phyloP scores from a whole-genome alignment of 768 basidiomycete species.

The Pisolithus orientalis region DNA sequence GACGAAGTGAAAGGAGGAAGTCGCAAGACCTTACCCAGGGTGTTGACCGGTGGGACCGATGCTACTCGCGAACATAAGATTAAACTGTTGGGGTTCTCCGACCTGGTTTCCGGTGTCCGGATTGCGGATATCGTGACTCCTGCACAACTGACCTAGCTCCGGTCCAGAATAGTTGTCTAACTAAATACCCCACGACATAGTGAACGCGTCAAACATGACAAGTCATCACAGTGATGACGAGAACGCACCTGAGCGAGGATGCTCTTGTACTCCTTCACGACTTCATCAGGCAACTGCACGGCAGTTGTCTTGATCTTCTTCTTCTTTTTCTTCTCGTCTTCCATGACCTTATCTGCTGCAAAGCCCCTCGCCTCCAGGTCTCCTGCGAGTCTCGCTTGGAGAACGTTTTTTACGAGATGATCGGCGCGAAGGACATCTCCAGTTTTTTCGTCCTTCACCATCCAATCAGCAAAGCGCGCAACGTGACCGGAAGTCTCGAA shows the following conservation, averaged over 20 bases:
- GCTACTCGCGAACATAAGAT: constrained; percentile 96
- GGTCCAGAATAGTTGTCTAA: constrained; percentile 87
- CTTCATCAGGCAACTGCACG: constrained; percentile 67
- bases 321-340: constrained; percentile 46
- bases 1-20: not conserved
- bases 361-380: constrained; percentile 84
- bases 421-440: constrained; percentile 96
- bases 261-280: constrained; percentile 70
- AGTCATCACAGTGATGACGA: not conserved
- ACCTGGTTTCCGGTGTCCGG: constrained; percentile 93
- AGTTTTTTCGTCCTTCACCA: constrained; percentile 94
- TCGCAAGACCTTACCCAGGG: constrained; percentile 55
- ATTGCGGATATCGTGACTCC: constrained; percentile 72
- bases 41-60: constrained; percentile 97
- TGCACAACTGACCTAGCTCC: constrained; percentile 83
- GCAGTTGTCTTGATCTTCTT: constrained; percentile 61
- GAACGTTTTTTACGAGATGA: constrained; percentile 88
- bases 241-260: constrained; percentile 79
- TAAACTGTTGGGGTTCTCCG: constrained; percentile 90
- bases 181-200: constrained; percentile 5
- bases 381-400: constrained; percentile 84
- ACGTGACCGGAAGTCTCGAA: constrained; percentile 98
- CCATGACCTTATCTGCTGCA: constrained; percentile 62
- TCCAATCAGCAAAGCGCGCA: constrained; percentile 98
- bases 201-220: not conserved